Evolutionary conservation across 2,329 filamentous ascomycete species (phyloP).

Genomic region (Sporothrix globosa): DNA sequence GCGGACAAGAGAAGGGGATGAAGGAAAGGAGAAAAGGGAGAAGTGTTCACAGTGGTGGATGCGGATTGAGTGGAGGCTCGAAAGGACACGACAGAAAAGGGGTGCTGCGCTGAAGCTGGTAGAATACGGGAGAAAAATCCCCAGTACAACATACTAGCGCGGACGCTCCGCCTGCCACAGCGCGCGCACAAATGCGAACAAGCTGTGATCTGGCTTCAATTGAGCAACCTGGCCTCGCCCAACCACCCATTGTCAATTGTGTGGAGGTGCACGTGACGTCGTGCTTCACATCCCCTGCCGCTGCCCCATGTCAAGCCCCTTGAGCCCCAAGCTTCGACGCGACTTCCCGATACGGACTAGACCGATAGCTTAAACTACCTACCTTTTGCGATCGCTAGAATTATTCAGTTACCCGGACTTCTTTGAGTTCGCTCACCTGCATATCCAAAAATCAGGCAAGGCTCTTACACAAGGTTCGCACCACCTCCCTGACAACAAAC

Average conservation of each 20-base stretch:
- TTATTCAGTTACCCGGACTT: not conserved
- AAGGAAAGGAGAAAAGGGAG: slow-evolving; percentile 16
- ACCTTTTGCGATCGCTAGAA: not conserved
- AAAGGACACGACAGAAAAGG: slow-evolving; percentile 18
- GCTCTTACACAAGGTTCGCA: slow-evolving; percentile 8
- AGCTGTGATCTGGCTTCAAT: slow-evolving; percentile 41
- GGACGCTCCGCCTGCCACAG: slow-evolving; percentile 22
- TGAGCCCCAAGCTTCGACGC: slow-evolving; percentile 23
- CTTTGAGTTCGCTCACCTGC: not conserved
- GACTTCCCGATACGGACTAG: slow-evolving; percentile 25
- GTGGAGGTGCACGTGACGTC: slow-evolving; percentile 35
- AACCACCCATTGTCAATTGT: slow-evolving; percentile 27
- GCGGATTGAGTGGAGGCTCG: slow-evolving; percentile 25
- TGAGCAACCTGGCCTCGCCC: slow-evolving; percentile 25
- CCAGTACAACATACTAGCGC: not conserved
- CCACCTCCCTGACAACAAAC: not conserved
- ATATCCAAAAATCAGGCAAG: not conserved
- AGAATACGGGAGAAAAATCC: slow-evolving; percentile 31
- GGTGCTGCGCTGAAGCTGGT: slow-evolving; percentile 14
- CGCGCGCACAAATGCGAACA: not conserved
- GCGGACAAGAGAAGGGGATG: slow-evolving; percentile 20
- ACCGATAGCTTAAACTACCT: not conserved
- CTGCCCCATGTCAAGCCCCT: slow-evolving; percentile 2
- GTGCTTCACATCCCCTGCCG: not conserved
- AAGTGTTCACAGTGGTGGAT: slow-evolving; percentile 24